Percentiles rank a stretch among this genome's conserved stretches.
Conservation (phyloP, 2,329 filamentous ascomycete species). For the Cordyceps tenuipes region DNA sequence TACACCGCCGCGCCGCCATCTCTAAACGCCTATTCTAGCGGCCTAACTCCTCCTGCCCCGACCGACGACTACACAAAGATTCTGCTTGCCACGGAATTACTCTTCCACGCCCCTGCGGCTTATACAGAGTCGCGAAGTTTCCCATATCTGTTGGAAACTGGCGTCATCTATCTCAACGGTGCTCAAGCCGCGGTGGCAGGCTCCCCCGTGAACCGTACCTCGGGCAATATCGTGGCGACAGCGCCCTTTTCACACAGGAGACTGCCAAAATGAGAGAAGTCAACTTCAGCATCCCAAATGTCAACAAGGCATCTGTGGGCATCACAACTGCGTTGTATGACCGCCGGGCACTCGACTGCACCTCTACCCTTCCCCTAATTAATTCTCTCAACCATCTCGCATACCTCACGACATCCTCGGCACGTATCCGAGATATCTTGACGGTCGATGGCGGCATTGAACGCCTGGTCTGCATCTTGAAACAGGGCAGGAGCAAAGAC, state of each 20-base stretch:
- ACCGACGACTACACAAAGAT: slow-evolving; percentile 8
- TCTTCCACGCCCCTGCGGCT: background rate
- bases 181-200: slow-evolving; percentile 3
- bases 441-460: slow-evolving; percentile 98
- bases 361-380: slow-evolving; percentile 92
- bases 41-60: background rate
- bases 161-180: background rate
- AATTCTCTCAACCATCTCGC: slow-evolving; percentile 98
- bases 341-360: slow-evolving; percentile 93
- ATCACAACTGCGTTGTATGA: slow-evolving; percentile 98
- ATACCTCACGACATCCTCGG: slow-evolving; percentile 95
- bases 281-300: slow-evolving; percentile 98
- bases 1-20: background rate
- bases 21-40: background rate
- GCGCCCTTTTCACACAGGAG: slow-evolving; percentile 11
- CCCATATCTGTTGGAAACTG: background rate
- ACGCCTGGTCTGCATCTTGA: slow-evolving; percentile 91
- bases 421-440: slow-evolving; percentile 92
- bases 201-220: slow-evolving; percentile 5
- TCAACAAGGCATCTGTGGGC: slow-evolving; percentile 98
- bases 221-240: slow-evolving; percentile 4
- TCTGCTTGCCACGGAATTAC: background rate
- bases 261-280: slow-evolving; percentile 85
- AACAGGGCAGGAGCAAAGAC: slow-evolving; percentile 92
- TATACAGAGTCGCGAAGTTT: background rate